A percentile compares a stretch with the other conserved stretches of the same genome.
Conservation (phyloP, 352 stramenopile genomes). For the Pythium sp. region DNA sequence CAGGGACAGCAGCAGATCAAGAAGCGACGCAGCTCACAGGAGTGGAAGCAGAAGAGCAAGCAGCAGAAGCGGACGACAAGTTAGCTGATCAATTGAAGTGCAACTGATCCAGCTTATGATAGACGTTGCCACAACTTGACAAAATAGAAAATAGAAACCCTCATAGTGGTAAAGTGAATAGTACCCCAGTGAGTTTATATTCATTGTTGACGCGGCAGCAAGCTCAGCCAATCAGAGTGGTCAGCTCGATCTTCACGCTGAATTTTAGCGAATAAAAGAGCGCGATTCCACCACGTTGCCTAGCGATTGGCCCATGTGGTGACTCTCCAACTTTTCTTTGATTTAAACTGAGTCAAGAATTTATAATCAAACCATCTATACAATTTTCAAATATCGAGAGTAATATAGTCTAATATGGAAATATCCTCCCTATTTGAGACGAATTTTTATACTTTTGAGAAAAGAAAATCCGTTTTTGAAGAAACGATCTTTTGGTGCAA, state of each 20-base stretch:
- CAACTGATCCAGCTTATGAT: not conserved
- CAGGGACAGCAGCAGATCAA: conserved; percentile 1
- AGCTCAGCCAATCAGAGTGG: not conserved
- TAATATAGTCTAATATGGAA: too few relatives aligned
- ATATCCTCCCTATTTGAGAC: too few relatives aligned
- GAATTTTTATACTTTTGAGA: too few relatives aligned
- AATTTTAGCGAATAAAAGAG: not conserved
- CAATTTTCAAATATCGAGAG: not conserved
- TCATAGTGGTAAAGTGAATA: not conserved
- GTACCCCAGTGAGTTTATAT: not conserved
- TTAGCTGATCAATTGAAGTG: not conserved
- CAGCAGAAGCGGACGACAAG: conserved; percentile 12
- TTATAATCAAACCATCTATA: not conserved
- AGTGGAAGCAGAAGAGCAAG: conserved; percentile 12
- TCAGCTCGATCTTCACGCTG: too few relatives aligned
- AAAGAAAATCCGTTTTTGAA: too few relatives aligned
- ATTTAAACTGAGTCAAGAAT: not conserved
- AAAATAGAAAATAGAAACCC: conserved; percentile 2
- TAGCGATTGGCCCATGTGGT: not conserved
- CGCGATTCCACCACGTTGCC: not conserved
- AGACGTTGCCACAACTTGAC: not conserved
- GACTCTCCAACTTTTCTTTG: not conserved
- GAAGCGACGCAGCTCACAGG: not conserved
- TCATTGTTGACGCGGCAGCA: not conserved
- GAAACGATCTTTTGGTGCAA: conserved; percentile 3